phyloP scores from a whole-genome alignment of 371 early-diverging fungal genomes.

The Apophysomyces elegans region DNA sequence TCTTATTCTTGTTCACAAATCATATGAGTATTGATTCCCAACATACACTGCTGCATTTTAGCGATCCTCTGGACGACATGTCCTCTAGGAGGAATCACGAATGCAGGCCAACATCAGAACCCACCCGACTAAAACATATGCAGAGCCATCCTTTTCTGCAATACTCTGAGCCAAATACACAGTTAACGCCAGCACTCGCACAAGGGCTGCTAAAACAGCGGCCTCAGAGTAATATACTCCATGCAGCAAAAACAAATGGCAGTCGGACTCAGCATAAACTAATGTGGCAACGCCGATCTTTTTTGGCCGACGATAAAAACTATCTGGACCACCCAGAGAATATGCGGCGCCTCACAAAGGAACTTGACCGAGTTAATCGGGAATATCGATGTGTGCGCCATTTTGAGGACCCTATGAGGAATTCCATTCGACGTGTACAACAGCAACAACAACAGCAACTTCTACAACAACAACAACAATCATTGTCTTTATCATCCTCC shows the following conservation, averaged over 20 bases:
- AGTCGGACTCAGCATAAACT: conserved; percentile 60
- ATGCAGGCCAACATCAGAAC: conserved; percentile 3
- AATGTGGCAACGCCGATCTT: conserved; percentile 55
- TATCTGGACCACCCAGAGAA: conserved; percentile 57
- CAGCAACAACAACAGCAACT: conserved; percentile 15
- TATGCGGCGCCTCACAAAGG: conserved; percentile 53
- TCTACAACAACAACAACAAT: conserved; percentile 1
- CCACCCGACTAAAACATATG: conserved; percentile 25
- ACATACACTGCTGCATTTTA: neutral
- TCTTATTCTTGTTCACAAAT: conserved; percentile 10
- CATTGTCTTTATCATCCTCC: neutral
- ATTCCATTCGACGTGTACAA: conserved; percentile 41
- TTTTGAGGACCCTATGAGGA: conserved; percentile 44
- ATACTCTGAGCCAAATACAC: conserved; percentile 13
- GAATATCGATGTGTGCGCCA: conserved; percentile 49
- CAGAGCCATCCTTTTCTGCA: conserved; percentile 33
- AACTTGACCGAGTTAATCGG: conserved; percentile 55
- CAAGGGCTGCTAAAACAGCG: neutral
- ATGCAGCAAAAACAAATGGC: conserved; percentile 2
- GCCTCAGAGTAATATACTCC: conserved; percentile 1
- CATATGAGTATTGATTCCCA: conserved; percentile 6
- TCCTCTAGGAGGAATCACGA: conserved; percentile 5
- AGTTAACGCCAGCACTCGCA: neutral
- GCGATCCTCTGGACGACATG: conserved; percentile 13
- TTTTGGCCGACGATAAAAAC: conserved; percentile 56